Evolutionary conservation across 1,284 basidiomycete species (phyloP).

Genomic region (Mycosarcoma maydis): DNA sequence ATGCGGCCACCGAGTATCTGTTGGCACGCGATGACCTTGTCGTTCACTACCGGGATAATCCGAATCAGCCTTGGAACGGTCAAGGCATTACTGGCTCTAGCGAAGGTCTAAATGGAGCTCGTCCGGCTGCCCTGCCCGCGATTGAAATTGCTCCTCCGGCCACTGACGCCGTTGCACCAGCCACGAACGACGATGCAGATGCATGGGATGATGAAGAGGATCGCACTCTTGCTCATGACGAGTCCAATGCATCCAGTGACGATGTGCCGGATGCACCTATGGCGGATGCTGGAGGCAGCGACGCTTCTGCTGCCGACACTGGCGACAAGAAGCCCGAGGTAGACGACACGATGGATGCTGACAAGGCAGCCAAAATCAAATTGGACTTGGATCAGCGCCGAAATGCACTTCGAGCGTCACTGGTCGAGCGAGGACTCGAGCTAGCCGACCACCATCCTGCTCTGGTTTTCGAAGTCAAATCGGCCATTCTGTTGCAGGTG

Average conservation of each 20-base stretch:
- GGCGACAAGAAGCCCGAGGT: conserved; percentile 2
- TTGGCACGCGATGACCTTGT: conserved; percentile 70
- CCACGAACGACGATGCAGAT: conserved; percentile 36
- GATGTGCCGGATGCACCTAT: conserved; percentile 38
- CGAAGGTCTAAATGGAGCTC: conserved; percentile 3
- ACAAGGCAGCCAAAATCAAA: conserved; percentile 34
- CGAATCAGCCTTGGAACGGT: conserved; percentile 30
- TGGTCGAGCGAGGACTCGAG: conserved; percentile 69
- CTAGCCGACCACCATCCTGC: conserved; percentile 87
- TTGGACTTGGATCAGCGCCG: conserved; percentile 37
- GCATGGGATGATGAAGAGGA: conserved; percentile 32
- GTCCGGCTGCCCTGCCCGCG: conserved; percentile 5
- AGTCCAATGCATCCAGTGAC: conserved; percentile 29
- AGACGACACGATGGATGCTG: conserved; percentile 36
- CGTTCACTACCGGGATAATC: conserved; percentile 40
- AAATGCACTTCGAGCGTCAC: conserved; percentile 69
- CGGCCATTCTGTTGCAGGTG: conserved; percentile 53
- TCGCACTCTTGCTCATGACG: conserved; percentile 41
- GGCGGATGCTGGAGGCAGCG: conserved; percentile 13
- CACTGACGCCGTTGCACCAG: conserved; percentile 31
- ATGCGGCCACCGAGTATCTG: conserved; percentile 86
- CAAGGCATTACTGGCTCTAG: conserved; percentile 8
- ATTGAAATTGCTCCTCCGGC: conserved; percentile 59
- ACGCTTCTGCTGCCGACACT: not conserved
- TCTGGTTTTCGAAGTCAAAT: conserved; percentile 83